These are phyloP conservation scores for Rhizoclosmatium sp. DNA, from an alignment of 192 early-diverging fungal genomes.

Conservation along the genomic window DNA sequence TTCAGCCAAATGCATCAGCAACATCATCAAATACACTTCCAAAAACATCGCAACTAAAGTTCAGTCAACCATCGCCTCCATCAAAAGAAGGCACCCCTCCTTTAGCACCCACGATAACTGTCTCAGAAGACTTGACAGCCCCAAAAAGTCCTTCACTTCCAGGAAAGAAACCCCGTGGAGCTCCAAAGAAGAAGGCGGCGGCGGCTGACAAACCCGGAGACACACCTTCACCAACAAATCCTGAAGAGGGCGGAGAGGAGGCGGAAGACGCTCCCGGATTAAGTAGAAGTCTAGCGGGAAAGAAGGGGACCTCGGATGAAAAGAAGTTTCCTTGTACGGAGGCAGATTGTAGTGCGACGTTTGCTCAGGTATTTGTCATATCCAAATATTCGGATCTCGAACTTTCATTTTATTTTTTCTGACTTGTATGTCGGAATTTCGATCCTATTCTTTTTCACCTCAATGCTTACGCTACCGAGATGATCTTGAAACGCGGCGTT, in stretches of 20 bases:
- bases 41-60: background rate
- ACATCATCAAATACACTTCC: background rate
- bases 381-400: background rate
- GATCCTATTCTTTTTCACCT: background rate
- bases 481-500: background rate
- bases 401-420: background rate
- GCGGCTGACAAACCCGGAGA: too few species aligned
- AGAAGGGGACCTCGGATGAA: conserved; percentile 24
- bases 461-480: background rate
- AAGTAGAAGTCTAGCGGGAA: conserved; percentile 7
- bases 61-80: background rate
- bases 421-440: background rate
- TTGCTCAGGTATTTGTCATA: conserved; percentile 23
- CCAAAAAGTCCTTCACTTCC: background rate
- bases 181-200: background rate
- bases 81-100: background rate
- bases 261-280: background rate
- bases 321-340: conserved; percentile 35
- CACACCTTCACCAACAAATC: too few species aligned
- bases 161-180: background rate
- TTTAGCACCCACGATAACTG: too few species aligned
- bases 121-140: too few species aligned
- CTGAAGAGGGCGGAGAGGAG: background rate
- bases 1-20: background rate
- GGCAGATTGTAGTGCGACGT: conserved; percentile 27